A percentile compares a stretch with the other conserved stretches of the same genome.
Evolutionary conservation across 192 early-diverging fungal genomes (phyloP).

Genomic region (Coemansia javaensis): DNA sequence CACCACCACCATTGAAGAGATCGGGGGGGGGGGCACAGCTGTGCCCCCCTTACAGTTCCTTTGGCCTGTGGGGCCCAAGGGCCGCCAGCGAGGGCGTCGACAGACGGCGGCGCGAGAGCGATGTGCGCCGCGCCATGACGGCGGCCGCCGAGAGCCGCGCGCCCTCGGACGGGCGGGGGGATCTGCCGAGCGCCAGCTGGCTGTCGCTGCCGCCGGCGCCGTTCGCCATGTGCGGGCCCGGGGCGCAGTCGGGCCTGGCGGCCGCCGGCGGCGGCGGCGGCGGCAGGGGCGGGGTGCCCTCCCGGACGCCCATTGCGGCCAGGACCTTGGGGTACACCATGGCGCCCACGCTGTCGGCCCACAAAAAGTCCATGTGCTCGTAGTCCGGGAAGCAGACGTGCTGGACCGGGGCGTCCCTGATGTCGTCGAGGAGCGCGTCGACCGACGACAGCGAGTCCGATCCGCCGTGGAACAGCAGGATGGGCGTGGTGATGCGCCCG

Average conservation of each 20-base stretch:
- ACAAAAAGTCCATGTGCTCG: conserved; percentile 71
- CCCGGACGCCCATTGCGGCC: conserved; percentile 21
- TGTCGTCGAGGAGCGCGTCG: conserved; percentile 53
- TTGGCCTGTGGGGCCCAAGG: too few species aligned
- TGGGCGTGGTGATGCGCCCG: conserved; percentile 69
- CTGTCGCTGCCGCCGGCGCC: not conserved
- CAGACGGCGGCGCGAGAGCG: conserved; percentile 34
- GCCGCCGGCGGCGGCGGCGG: not conserved
- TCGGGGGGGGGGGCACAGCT: too few species aligned
- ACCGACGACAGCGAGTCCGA: conserved; percentile 80
- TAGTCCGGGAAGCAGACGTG: conserved; percentile 62
- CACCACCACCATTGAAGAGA: too few species aligned
- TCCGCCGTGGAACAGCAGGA: conserved; percentile 90
- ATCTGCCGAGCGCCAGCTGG: not conserved
- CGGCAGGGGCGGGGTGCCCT: conserved; percentile 3
- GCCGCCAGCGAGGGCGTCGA: too few species aligned
- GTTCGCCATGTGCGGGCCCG: too few species aligned
- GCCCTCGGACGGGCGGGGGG: not conserved
- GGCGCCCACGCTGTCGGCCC: conserved; percentile 46
- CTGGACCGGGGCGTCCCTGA: conserved; percentile 43
- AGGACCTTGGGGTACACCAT: conserved; percentile 45
- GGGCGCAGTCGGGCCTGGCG: not conserved
- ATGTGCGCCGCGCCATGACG: too few species aligned
- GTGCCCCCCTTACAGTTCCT: too few species aligned
- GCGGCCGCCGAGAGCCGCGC: not conserved